Evolutionary conservation across 2,329 filamentous ascomycete species (phyloP), one percentile per base, ranked within the genome.

Genomic region (Aureobasidium musti): DNA sequence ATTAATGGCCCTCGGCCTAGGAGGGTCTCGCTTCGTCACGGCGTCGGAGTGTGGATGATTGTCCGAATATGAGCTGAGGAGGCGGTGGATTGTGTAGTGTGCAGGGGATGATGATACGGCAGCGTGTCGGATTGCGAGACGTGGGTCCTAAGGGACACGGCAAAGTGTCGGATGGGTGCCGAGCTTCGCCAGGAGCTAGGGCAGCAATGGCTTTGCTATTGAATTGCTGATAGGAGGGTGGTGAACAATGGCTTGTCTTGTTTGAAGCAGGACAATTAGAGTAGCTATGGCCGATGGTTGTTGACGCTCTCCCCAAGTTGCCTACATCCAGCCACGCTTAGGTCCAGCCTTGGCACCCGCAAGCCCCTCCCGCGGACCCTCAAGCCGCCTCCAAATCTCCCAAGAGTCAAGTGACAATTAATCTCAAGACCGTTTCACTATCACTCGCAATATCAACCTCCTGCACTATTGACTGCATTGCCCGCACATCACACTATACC

Each of bases 101-200:
- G 61, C 49, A 63, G 59, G 59, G 47, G 47, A 63, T 63, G 59
- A 63, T 52, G 45, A 63, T 63, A 63, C 45, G 59, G 59, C 45
- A 26, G 19, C 45, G 30, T 50, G 59, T 49, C 49, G 47, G 43
- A 33, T 50, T 50, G 57, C 30, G 26, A 26, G 43, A 50, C 57
- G 57, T 37, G 23, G 57, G 49, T 23, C 21, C 54, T 59, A 45
- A 45, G 54, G 59, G 45, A 39, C 47, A 52, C 59, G 59, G 47
- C 45, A 35, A 14, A 17, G 19, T 35, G 53, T 41, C 28, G n/a
- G 28, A 41, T 21, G n/a, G 7, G 41, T 45, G 19, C 41, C 57
- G 41, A 26, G n/a, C 57, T 43, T 61, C n/a, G 21, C 28, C 57
- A 61, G 43, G 28, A 17, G 30, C 41, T 33, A 43, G n/a, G 43